Base-by-base conservation (phyloP, 176 grass and related monocot genomes). In the Typha latifolia region DNA sequence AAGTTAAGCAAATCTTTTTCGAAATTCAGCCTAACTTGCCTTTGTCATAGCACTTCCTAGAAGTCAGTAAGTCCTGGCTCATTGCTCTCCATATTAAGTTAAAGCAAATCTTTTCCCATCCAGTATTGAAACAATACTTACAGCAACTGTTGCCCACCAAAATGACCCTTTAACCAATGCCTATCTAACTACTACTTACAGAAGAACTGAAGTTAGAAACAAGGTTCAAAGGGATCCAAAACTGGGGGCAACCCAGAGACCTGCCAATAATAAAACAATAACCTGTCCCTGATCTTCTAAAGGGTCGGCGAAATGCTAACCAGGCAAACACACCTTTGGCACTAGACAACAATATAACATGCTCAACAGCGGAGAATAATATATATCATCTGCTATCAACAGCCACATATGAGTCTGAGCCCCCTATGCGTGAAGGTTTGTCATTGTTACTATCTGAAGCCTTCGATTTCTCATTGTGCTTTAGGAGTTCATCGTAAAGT, bases 101-200 rank as follows among this genome's bases (percentile, higher is more conserved):
- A 19, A 59, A 59, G 53, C 53, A 59, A 59, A 59, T 23, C 14
- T 49, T 69, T 63, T 32, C 31, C 61, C 51, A 43, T 73, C 15
- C 27, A 66, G 68, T 61, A 66, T 74, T 80, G 72, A 72, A 84
- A 75, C 72, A 80, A 81, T 95, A 95, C 80, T 95, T 90, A 95
- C 86, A 95, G 69, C 70, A 80, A 50, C 48, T 73, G 78, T 82
- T 77, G 77, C 83, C 90, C 90, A 78, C 83, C 75, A 74, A 68
- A 83, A 77, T 78, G 62, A 75, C 81, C 79, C 74, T 77, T 73
- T 16, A 47, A 13, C 66, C 66, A 20, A 69, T 24, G 15, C 14
- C 48, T 51, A 56, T 69, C 59, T 67, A 77, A 66, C 72, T 31
- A 72, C 16, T 68, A 62, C 70, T 71, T 70, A 77, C 63, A 82